Base-by-base conservation (phyloP, 495 filamentous ascomycete genomes). In the Talaromyces wortmannii region DNA sequence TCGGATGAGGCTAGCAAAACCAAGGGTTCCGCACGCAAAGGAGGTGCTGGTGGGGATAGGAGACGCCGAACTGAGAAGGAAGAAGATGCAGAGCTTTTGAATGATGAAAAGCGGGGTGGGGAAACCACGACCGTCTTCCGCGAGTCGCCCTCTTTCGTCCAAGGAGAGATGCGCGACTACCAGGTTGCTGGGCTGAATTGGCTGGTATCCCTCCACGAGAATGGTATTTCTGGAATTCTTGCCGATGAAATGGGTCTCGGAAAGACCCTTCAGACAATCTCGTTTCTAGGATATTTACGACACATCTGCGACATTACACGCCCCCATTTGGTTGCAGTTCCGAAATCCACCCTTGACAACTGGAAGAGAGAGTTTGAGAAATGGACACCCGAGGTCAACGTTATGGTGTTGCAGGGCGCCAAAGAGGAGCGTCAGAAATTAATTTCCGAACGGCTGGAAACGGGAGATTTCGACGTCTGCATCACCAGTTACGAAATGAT, bases 401-500 rank as follows among this genome's bases (percentile, higher is more conserved):
- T 99, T 8, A 77, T 99, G 11, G 90, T 99, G 10, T 77, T 99
- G 12, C 95, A 97, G 68, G 95, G 95, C 48, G 88, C 88, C 49
- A 99, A 99, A 63, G 95, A 99, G 7, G 89, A 96, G 70, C 86
- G 95, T 30, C 81, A 89, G 49, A 77, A 86, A 48, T 76, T 99
- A 51, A 97, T 99, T 69, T 88, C 89, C 57, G 91, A 97, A 15
- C 88, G 89, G 2, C 78, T 99, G 18, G 75, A 95, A 16, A 89
- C 94, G 55, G 91, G 96, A 68, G 89, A 92, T 52, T 96, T 96
- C 59, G 90, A 96, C 63, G 89, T 92, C 7, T 92, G 91, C 70
- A 89, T 96, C 58, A 96, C 90, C n/a, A 92, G 89, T 65, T 96
- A 96, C 68, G 90, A 96, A 66, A 95, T 96, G 90, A 88, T 99